Evolutionary conservation across 2,329 filamentous ascomycete species (phyloP).

Genomic region (Cladosporium velox): DNA sequence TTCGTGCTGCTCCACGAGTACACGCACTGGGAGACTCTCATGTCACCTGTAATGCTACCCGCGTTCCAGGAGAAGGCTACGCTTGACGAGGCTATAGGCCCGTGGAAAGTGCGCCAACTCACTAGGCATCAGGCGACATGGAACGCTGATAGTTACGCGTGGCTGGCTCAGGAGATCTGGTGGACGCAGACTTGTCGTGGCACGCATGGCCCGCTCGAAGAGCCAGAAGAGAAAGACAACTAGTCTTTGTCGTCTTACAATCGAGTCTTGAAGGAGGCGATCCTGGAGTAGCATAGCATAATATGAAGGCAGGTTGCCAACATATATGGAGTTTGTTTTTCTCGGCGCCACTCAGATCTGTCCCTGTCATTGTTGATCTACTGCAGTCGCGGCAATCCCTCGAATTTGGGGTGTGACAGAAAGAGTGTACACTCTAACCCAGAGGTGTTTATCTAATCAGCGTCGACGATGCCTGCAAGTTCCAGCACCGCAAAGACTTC

Average conservation of each 20-base stretch:
- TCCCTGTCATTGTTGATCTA: too few species aligned
- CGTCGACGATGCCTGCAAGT: too few species aligned
- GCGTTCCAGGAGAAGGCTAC: background rate
- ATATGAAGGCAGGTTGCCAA: background rate
- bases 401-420: too few species aligned
- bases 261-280: background rate
- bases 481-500: too few species aligned
- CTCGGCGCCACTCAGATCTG: background rate
- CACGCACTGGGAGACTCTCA: background rate
- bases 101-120: background rate
- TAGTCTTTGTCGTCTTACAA: background rate
- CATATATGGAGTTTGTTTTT: background rate
- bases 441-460: too few species aligned
- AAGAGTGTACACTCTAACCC: too few species aligned
- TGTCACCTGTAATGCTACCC: background rate
- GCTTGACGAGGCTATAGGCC: background rate
- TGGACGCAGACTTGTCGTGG: background rate
- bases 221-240: background rate
- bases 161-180: background rate
- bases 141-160: background rate
- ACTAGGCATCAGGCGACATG: background rate
- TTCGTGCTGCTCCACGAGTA: background rate
- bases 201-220: background rate
- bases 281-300: background rate
- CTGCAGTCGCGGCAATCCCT: too few species aligned